Base-by-base conservation (phyloP, 495 filamentous ascomycete genomes). In the Apiosordaria backusii region DNA sequence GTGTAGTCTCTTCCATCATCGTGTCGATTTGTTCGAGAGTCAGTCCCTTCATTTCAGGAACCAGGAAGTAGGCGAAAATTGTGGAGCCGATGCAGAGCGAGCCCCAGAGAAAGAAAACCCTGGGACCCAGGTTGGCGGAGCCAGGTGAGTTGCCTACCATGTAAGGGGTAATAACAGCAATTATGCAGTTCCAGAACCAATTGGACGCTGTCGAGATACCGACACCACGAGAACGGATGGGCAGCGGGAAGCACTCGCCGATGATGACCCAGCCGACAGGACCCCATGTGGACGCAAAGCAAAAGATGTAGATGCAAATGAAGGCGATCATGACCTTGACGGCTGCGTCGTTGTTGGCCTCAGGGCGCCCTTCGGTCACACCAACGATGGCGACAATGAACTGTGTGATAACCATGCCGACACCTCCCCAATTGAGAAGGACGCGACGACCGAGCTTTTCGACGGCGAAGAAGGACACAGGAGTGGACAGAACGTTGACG, bases 1-100 rank as follows among this genome's bases (percentile, higher is more conserved):
- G 88, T 7, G 82, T 89, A 1, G 84, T 84, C 80, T 93, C 90
- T 75, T 92, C 91, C 81, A 96, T 84, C 92, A 94, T 93, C 77
- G 84, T 85, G 76, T 95, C 91, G 67, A 96, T 89, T 74, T 96
- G 91, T 79, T 96, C 92, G 26, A 95, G 89, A 22, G 90, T 89
- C 15, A 96, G 82, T 61, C 91, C 91, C 86, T 92, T 93, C 76
- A 91, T 93, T 82, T 93, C 91, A 26, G 89, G 89, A 45, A 93
- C 83, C 50, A 93, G 79, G 83, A 91, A 90, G 81, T 89, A 93
- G 50, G 89, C 84, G 79, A 88, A 92, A 68, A 88, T 65, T 67
- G 90, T 79, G 68, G 84, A 87, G 64, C 80, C 59, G 57, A 82
- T 75, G 77, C 89, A 92, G 52, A 91, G 83, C 10, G 80, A 79